Evolutionary conservation across 2,329 filamentous ascomycete species (phyloP).

Genomic region (Arthrobotrys conoides): DNA sequence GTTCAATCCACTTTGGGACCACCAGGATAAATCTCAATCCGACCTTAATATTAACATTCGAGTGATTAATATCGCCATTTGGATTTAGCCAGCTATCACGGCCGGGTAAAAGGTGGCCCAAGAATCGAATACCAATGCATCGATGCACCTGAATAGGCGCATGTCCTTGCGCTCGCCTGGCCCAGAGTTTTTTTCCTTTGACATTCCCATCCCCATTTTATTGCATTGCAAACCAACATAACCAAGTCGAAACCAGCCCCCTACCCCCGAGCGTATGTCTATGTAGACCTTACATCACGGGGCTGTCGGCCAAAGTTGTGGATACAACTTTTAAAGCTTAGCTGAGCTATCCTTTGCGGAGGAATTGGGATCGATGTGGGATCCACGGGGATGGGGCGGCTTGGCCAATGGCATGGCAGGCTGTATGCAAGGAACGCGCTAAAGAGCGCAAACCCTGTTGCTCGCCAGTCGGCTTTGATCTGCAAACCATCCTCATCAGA

Average conservation of each 20-base stretch:
- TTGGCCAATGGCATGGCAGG: constrained; percentile 46
- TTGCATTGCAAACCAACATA: neutral
- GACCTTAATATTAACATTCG: constrained; percentile 1
- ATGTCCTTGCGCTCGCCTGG: too few species aligned
- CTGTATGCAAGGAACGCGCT: constrained; percentile 56
- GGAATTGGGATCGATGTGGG: neutral
- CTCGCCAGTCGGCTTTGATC: constrained; percentile 20
- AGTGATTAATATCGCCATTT: constrained; percentile 27
- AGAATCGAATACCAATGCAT: too few species aligned
- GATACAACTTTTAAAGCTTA: neutral
- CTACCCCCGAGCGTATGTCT: neutral
- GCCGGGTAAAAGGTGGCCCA: constrained; percentile 32
- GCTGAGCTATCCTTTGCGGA: too few species aligned
- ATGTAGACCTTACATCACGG: neutral
- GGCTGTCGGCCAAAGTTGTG: neutral
- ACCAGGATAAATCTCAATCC: neutral
- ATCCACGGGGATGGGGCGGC: neutral
- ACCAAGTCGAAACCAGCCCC: neutral
- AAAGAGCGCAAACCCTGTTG: constrained; percentile 22
- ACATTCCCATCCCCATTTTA: neutral
- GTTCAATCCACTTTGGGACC: neutral
- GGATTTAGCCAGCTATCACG: constrained; percentile 25
- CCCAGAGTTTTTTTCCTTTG: too few species aligned
- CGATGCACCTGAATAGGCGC: too few species aligned
- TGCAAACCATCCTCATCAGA: constrained; percentile 26